phyloP scores from a whole-genome alignment of 1,139 yeast species.

The Zygotorulaspora mrakii region DNA sequence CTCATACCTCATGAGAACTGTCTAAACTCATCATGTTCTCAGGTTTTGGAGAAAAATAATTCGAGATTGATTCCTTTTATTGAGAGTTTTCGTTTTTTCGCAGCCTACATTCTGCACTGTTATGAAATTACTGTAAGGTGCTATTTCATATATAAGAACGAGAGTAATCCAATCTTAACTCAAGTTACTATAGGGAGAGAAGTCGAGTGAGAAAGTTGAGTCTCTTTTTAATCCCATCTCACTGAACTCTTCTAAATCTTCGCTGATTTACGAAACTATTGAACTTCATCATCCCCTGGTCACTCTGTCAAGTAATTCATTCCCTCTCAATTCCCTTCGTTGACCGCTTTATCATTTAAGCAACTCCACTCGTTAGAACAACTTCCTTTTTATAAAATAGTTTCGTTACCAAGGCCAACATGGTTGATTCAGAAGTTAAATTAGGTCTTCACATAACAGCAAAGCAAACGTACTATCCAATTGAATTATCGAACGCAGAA shows the following conservation, averaged over 20 bases:
- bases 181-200: no score
- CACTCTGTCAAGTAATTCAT: neutral
- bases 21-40: neutral
- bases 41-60: slow-evolving; percentile 1
- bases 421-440: slow-evolving; percentile 11
- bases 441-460: slow-evolving; percentile 40
- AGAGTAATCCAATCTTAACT: neutral
- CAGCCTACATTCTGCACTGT: slow-evolving; percentile 5
- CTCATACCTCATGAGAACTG: neutral
- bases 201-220: neutral
- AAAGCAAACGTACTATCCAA: slow-evolving; percentile 45
- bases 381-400: no score
- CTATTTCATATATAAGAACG: slow-evolving; percentile 12
- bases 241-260: neutral
- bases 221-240: neutral
- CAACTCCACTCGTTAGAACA: slow-evolving; percentile 10
- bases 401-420: no score
- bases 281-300: slow-evolving; percentile 3
- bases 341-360: neutral
- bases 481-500: slow-evolving; percentile 49
- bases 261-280: neutral
- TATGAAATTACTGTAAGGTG: neutral
- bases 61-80: slow-evolving; percentile 3
- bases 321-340: neutral
- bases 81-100: slow-evolving; percentile 14